phyloP scores from a whole-genome alignment of 225 moss, liverwort and hornwort species.

The Lunularia cruciata region DNA sequence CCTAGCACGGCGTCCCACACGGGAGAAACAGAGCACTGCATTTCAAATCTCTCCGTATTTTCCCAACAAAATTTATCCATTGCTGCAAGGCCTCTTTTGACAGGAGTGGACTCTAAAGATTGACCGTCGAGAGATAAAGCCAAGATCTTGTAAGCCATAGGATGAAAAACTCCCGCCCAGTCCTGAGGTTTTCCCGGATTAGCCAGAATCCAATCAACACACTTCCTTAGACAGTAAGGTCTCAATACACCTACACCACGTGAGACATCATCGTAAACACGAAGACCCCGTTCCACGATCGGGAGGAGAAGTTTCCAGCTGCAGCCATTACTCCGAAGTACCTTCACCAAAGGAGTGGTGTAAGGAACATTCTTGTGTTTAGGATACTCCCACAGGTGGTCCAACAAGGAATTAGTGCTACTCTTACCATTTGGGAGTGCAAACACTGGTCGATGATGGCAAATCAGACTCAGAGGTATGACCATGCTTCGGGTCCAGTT shows the following conservation, averaged over 20 bases:
- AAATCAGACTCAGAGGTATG: background rate
- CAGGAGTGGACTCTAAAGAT: background rate
- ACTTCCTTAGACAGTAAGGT: background rate
- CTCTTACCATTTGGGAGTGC: background rate
- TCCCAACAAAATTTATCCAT: background rate
- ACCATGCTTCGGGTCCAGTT: background rate
- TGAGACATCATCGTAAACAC: background rate
- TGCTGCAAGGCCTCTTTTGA: background rate
- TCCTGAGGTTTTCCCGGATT: background rate
- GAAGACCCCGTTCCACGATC: background rate
- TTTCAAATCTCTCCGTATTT: background rate
- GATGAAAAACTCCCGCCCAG: background rate
- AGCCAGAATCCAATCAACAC: background rate
- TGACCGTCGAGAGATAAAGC: background rate
- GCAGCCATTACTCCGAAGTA: background rate
- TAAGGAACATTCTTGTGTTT: background rate
- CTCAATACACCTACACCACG: background rate
- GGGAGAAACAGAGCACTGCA: background rate
- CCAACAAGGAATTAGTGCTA: background rate
- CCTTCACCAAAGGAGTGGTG: background rate
- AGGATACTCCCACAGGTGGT: background rate
- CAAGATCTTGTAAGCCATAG: background rate
- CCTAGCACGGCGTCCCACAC: constrained; percentile 10
- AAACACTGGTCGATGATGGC: background rate
- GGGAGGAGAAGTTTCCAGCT: background rate